A percentile compares a stretch with the other conserved stretches of the same genome.
These are phyloP conservation scores for Aegilops bicornis DNA, from an alignment of 176 grass and related monocot species.

Conservation along the genomic window DNA sequence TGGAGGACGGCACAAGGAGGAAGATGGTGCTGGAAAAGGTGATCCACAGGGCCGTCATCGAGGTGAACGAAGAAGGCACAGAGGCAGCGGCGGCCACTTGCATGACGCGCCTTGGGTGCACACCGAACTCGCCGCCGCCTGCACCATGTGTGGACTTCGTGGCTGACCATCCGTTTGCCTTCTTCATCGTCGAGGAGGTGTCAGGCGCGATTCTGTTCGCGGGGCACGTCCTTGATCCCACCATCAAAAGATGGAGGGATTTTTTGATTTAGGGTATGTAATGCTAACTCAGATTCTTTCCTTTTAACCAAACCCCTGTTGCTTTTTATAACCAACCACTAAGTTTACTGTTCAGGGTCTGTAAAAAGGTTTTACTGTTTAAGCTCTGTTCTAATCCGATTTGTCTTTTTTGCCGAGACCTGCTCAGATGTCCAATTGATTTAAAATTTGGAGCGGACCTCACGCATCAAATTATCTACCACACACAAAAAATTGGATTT, in stretches of 20 bases:
- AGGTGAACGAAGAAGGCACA: not conserved
- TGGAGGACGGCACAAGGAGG: not conserved
- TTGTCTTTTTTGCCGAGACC: too few relatives aligned
- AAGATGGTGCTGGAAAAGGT: not conserved
- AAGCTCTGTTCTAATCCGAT: too few relatives aligned
- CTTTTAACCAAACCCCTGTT: too few relatives aligned
- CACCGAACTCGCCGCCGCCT: not conserved
- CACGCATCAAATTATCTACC: too few relatives aligned
- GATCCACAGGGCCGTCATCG: not conserved
- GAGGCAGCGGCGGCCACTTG: not conserved
- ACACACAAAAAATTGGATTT: too few relatives aligned
- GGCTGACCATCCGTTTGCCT: not conserved
- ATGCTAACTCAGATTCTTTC: too few relatives aligned
- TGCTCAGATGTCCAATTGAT: too few relatives aligned
- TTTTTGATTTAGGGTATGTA: too few relatives aligned
- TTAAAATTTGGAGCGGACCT: too few relatives aligned
- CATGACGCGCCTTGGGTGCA: not conserved
- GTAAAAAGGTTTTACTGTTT: too few relatives aligned
- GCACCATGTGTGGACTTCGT: not conserved
- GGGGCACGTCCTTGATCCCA: not conserved
- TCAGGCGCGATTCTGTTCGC: not conserved
- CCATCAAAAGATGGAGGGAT: not conserved
- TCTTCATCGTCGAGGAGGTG: not conserved
- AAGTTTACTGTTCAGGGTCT: too few relatives aligned
- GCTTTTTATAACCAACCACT: too few relatives aligned